Percentiles rank a stretch among this genome's conserved stretches.
phyloP scores from a whole-genome alignment of 148 eudicot species.

The Drosera capensis region DNA sequence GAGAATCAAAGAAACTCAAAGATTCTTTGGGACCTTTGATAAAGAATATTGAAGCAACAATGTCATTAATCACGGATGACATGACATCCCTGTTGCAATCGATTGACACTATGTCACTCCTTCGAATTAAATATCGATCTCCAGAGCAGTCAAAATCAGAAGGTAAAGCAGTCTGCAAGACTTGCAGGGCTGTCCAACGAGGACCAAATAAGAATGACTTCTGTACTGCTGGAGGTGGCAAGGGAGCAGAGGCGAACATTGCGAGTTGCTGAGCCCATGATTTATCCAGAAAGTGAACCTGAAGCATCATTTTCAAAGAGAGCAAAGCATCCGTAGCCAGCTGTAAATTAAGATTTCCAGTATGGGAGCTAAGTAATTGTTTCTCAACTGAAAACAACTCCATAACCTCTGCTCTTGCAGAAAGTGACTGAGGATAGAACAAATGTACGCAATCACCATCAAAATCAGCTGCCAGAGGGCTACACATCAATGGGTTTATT shows the following conservation, averaged over 20 bases:
- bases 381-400: conserved; percentile 95
- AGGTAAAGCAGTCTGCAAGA: conserved; percentile 60
- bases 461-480: conserved; percentile 91
- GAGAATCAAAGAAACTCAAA: conserved; percentile 42
- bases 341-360: conserved; percentile 81
- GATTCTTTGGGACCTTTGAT: conserved; percentile 68
- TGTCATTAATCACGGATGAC: conserved; percentile 39
- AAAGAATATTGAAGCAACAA: conserved; percentile 46
- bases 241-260: conserved; percentile 34
- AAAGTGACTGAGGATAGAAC: conserved; percentile 88
- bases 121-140: conserved; percentile 31
- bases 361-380: conserved; percentile 84
- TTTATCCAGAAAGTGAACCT: conserved; percentile 30
- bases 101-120: conserved; percentile 39
- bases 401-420: conserved; percentile 82
- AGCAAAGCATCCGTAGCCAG: conserved; percentile 60
- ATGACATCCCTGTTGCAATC: conserved; percentile 48
- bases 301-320: conserved; percentile 54
- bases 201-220: conserved; percentile 33
- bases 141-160: conserved; percentile 40
- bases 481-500: conserved; percentile 84
- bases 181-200: conserved; percentile 66
- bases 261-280: conserved; percentile 63
- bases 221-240: conserved; percentile 44
- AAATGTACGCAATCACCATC: conserved; percentile 92